phyloP scores from a whole-genome alignment of 202 grass and related monocot genomes.

The Hordeum pubiflorum region DNA sequence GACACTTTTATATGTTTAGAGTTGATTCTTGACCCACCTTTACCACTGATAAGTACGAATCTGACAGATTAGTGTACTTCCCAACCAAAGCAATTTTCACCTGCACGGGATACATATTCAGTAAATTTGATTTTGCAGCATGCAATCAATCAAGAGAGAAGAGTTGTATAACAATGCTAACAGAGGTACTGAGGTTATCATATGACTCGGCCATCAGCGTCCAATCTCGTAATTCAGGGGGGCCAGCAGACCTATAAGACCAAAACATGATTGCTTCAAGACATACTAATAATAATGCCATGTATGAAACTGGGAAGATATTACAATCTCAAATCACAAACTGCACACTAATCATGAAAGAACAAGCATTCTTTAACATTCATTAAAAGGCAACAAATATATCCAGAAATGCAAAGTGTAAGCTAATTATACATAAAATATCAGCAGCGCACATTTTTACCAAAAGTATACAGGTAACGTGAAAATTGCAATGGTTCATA shows the following conservation, averaged over 20 bases:
- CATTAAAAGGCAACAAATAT: background rate
- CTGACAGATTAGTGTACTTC: conserved; percentile 89
- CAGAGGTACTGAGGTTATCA: conserved; percentile 68
- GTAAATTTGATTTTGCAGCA: background rate
- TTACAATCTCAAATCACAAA: conserved; percentile 17
- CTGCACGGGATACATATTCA: conserved; percentile 35
- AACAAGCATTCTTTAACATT: conserved; percentile 20
- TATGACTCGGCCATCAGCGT: conserved; percentile 79
- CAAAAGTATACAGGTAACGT: background rate
- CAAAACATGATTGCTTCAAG: conserved; percentile 1
- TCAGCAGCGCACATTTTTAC: background rate
- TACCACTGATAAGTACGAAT: conserved; percentile 93
- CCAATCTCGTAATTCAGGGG: conserved; percentile 70
- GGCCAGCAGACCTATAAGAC: conserved; percentile 51
- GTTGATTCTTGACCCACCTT: conserved; percentile 43
- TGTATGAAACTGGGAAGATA: conserved; percentile 1
- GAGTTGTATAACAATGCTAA: conserved; percentile 40
- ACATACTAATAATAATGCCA: conserved; percentile 8
- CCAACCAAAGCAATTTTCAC: conserved; percentile 99
- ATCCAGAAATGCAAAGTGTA: background rate
- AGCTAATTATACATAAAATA: background rate
- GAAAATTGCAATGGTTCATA: background rate
- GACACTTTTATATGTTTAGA: background rate
- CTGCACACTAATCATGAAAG: background rate
- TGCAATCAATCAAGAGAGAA: background rate